phyloP scores from a whole-genome alignment of 2,329 filamentous ascomycete species.

The Phialophora verrucosa region DNA sequence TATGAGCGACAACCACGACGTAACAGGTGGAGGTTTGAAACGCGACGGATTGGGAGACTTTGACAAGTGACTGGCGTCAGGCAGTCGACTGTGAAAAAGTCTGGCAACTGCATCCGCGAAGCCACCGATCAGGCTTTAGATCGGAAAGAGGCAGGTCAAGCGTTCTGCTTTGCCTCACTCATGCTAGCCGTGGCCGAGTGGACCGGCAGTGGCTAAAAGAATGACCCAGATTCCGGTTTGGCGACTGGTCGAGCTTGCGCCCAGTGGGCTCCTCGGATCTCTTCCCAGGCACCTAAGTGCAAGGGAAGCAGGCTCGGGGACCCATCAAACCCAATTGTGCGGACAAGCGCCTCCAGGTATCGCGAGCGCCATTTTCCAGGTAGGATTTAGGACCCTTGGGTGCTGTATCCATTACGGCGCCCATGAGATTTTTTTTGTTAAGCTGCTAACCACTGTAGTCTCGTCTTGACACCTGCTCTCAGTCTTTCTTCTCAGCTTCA shows the following conservation, averaged over 20 bases:
- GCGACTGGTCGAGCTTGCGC: constrained; percentile 6
- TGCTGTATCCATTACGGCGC: constrained; percentile 2
- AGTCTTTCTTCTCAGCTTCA: not conserved
- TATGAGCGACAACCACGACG: constrained; percentile 13
- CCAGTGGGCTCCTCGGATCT: constrained; percentile 8
- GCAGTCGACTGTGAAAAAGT: constrained; percentile 7
- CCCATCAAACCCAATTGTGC: constrained; percentile 4
- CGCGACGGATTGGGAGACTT: not conserved
- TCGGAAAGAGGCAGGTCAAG: constrained; percentile 20
- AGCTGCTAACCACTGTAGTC: not conserved
- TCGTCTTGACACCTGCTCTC: constrained; percentile 8
- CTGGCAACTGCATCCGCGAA: constrained; percentile 20
- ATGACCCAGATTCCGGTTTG: constrained; percentile 9
- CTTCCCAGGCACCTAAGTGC: not conserved
- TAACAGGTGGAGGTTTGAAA: constrained; percentile 12
- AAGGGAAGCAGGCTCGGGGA: not conserved
- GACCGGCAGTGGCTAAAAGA: constrained; percentile 10
- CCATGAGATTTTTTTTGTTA: constrained; percentile 18
- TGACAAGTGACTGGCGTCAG: constrained; percentile 18
- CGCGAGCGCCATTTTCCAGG: constrained; percentile 15
- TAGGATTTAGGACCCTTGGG: constrained; percentile 9
- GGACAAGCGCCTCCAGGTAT: constrained; percentile 5
- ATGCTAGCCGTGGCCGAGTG: constrained; percentile 11
- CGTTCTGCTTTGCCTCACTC: constrained; percentile 19
- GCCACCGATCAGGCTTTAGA: constrained; percentile 7